phyloP scores from a whole-genome alignment of 2,329 filamentous ascomycete species.

The Alternaria conjuncta region DNA sequence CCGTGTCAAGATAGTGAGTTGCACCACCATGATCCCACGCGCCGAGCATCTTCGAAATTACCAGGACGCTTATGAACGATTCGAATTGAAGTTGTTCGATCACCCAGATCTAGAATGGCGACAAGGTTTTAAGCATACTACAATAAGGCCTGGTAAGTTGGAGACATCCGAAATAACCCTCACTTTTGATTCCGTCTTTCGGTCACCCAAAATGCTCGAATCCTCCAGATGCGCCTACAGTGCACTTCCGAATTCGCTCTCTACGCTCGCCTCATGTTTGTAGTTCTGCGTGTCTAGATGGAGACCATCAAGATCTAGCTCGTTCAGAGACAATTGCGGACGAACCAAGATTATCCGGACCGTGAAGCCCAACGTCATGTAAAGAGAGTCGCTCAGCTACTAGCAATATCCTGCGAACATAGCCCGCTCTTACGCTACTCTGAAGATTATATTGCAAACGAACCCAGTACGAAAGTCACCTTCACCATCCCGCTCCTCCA shows the following conservation, averaged over 20 bases:
- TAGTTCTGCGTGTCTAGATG: background rate
- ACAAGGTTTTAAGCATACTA: background rate
- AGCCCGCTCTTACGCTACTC: no score
- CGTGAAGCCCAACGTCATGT: background rate
- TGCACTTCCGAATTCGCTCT: background rate
- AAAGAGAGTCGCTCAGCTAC: background rate
- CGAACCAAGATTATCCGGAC: background rate
- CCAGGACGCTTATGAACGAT: background rate
- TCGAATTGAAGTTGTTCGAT: background rate
- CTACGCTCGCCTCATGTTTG: background rate
- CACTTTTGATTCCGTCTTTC: background rate
- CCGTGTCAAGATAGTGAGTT: background rate
- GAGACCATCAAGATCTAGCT: background rate
- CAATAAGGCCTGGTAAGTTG: background rate
- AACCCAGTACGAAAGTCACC: background rate
- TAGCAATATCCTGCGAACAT: background rate
- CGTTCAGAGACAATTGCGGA: background rate
- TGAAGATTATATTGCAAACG: background rate
- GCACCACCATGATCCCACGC: background rate
- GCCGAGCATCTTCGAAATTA: background rate
- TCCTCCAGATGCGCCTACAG: background rate
- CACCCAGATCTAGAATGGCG: background rate
- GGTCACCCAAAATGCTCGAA: background rate
- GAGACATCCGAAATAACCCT: background rate
- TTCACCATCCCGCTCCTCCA: background rate